Conservation (phyloP, 75 land plant species). For the Cryptomeria japonica region DNA sequence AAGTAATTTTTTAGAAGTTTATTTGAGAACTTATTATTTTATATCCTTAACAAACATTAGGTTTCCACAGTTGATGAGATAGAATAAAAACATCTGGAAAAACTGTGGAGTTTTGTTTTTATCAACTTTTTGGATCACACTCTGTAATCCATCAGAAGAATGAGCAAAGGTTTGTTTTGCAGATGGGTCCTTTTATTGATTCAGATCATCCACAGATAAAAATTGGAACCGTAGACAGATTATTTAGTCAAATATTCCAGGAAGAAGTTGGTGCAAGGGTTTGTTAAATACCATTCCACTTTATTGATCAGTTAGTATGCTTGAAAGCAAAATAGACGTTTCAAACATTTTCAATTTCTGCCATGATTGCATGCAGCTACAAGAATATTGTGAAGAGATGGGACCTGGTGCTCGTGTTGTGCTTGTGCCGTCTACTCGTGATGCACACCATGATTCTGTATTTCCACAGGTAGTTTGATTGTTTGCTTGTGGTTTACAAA, state of each 20-base stretch:
- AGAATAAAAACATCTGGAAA: too few species aligned
- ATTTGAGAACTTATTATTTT: not conserved
- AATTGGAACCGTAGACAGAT: slow-evolving; percentile 59
- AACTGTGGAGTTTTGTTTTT: too few species aligned
- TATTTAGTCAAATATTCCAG: slow-evolving; percentile 74
- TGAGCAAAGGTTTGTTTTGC: not conserved
- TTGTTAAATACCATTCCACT: not conserved
- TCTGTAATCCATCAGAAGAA: too few species aligned
- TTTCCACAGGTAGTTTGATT: slow-evolving; percentile 86
- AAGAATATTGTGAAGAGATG: slow-evolving; percentile 81
- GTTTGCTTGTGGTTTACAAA: not conserved
- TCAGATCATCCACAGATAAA: slow-evolving; percentile 89
- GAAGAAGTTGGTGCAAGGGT: slow-evolving; percentile 80
- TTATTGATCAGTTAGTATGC: not conserved
- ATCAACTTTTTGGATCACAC: too few species aligned
- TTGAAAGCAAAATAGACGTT: not conserved
- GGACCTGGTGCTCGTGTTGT: slow-evolving; percentile 71
- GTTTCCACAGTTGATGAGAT: not conserved
- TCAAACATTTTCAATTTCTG: not conserved
- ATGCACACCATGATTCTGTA: slow-evolving; percentile 89
- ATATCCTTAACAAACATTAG: not conserved
- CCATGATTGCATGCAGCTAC: slow-evolving; percentile 51
- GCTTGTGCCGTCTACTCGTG: slow-evolving; percentile 86
- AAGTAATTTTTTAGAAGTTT: not conserved
- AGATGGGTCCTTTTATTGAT: slow-evolving; percentile 98